Conservation (phyloP, 495 filamentous ascomycete species). For the Aspergillus wentii region DNA sequence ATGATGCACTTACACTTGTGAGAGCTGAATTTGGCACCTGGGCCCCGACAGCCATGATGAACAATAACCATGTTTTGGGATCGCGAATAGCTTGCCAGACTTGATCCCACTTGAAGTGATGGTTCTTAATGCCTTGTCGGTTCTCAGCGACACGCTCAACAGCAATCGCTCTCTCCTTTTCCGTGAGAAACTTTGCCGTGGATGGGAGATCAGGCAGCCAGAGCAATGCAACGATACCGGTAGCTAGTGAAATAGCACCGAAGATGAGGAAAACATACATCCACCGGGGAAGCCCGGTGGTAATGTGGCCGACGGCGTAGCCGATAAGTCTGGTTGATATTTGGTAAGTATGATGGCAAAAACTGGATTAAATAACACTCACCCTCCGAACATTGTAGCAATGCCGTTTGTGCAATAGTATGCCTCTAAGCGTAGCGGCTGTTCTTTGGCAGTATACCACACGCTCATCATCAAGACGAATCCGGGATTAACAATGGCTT, state of each 20-base stretch:
- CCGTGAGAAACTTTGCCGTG: conserved; percentile 39
- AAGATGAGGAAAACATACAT: conserved; percentile 49
- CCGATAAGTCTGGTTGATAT: conserved; percentile 40
- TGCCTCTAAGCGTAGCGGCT: conserved; percentile 48
- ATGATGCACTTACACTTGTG: conserved; percentile 33
- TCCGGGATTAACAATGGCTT: conserved; percentile 52
- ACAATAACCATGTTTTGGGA: conserved; percentile 46
- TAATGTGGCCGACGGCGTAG: conserved; percentile 50
- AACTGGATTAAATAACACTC: too few species aligned
- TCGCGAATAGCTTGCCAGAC: conserved; percentile 41
- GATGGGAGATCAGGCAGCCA: conserved; percentile 41
- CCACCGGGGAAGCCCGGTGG: conserved; percentile 35
- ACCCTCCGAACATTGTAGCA: conserved; percentile 51
- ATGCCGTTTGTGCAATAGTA: conserved; percentile 56
- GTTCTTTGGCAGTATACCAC: conserved; percentile 52
- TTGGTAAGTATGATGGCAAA: background rate
- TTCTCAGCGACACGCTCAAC: conserved; percentile 41
- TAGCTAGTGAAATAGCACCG: conserved; percentile 29
- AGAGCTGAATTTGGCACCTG: conserved; percentile 35
- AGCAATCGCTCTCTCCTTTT: conserved; percentile 35
- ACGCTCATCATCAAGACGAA: conserved; percentile 54
- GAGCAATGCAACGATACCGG: conserved; percentile 30
- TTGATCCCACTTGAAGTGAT: conserved; percentile 44
- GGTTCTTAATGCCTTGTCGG: conserved; percentile 41
- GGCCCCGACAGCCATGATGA: conserved; percentile 28